Base-by-base conservation (phyloP, 1,284 basidiomycete species). In the Cutaneotrichosporon dermatis region DNA sequence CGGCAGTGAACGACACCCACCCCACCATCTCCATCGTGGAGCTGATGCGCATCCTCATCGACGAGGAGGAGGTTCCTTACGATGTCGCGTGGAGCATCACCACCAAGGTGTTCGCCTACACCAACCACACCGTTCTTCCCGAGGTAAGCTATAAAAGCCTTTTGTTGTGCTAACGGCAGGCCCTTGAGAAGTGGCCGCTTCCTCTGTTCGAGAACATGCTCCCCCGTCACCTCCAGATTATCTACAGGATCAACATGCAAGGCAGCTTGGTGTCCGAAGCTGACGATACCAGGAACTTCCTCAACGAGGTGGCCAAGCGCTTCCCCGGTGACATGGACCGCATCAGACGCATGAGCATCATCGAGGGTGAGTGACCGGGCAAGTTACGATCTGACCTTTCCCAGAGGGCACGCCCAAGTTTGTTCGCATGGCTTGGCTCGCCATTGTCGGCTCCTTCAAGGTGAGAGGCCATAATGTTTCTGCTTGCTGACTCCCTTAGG, bases 1-100 rank as follows among this genome's bases (percentile, higher is more conserved):
- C 25, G 25, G 25, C 40, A 71, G 69, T 75, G 73, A 76, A 76
- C 68, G 77, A 93, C 85, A 95, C 93, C 2, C 92, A 96, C 76
- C 92, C 93, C 0, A 94, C 92, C 5, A 83, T 95, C 57, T 90
- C 91, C 8, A 90, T 96, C 67, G 89, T 89, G n/a, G 93, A 96
- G 76, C 81, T 96, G 51, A 92, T 93, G 89, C 86, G 92, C 53
- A 85, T 96, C 63, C 83, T 83, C 40, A 74, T 82, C 56, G 81
- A 95, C 70, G 92, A 96, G 52, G 92, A 96, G 76, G 89, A 92
- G 43, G 71, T 92, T 13, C 71, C 81, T 1, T 96, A 90, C 86
- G 84, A 86, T 64, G 73, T 79, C 10, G 92, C 93, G 1, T 96
- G 93, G 93, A 79, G 83, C 35, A 90, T 96, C 67, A 86, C 87